Base-by-base conservation (phyloP, 345 rosid species). In the Linum tenue region DNA sequence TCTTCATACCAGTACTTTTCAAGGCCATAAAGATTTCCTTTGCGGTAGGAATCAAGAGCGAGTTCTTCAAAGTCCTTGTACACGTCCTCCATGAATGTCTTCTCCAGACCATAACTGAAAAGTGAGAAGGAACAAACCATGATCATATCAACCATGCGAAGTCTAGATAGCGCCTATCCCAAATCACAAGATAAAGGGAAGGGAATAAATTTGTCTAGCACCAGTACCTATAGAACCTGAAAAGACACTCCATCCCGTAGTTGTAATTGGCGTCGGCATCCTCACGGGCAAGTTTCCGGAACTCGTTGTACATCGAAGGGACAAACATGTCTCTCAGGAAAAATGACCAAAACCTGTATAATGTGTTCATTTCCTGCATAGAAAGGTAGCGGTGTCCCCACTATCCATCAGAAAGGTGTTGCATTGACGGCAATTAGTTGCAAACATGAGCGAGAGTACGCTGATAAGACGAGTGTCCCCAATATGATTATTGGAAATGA, bases 321-420 rank as follows among this genome's bases (percentile, higher is more conserved):
- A 83, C 84, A 81, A 88, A 86, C 66, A 78, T 69, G 38, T 85
- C 85, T 78, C 99, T 82, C 56, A 94, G 94, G 78, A 94, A 90
- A 78, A 84, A 94, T 16, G 97, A 85, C 99, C 99, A 94, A 75
- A 90, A 94, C 65, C 97, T 80, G 74, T 88, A 94, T 56, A 94
- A 76, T 15, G 88, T 84, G 72, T 94, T 94, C 99, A 94, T 94
- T 82, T 90, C 99, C 99, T 94, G 90, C 81, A 83, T 12, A 39
- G 39, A 67, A 69, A 65, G 31, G 31, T 22, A 22, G 31, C 31
- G 31, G 1, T 22, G 31, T 22, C 31, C 31, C 31, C 31, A 22
- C 31, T 22, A 22, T 22, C 31, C 31, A 22, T 22, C 31, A 22
- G 31, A 22, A 22, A 22, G 31, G 31, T 22, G 31, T 22, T 22